Evolutionary conservation across 2,329 filamentous ascomycete species (phyloP).

Genomic region (Ceratocystis alfenasii): DNA sequence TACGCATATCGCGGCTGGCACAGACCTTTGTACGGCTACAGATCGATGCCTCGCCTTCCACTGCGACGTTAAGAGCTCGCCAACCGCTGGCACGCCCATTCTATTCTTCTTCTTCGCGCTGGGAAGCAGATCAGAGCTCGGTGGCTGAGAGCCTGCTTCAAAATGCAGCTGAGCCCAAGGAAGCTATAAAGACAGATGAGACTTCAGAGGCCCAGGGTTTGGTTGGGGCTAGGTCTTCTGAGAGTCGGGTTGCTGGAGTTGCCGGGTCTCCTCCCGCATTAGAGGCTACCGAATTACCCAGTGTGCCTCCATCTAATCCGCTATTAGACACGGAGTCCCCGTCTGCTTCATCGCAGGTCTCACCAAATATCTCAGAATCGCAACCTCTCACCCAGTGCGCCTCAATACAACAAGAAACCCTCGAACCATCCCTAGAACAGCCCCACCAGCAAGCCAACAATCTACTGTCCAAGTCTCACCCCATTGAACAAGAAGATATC

Average conservation of each 20-base stretch:
- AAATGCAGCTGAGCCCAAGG: not conserved
- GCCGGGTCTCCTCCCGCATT: not conserved
- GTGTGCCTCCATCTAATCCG: not conserved
- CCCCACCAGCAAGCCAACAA: not conserved
- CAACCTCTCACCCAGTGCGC: not conserved
- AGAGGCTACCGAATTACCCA: not conserved
- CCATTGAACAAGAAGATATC: not conserved
- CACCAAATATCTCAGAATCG: not conserved
- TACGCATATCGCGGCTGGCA: conserved; percentile 16
- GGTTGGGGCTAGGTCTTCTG: not conserved
- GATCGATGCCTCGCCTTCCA: not conserved
- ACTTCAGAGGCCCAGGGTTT: not conserved
- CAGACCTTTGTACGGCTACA: conserved; percentile 11
- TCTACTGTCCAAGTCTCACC: not conserved
- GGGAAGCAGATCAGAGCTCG: not conserved
- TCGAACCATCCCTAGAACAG: not conserved
- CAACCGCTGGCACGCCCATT: conserved; percentile 10
- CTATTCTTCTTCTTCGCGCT: not conserved
- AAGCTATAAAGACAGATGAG: not conserved
- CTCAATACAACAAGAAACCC: not conserved
- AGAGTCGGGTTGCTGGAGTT: not conserved
- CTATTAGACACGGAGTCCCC: not conserved
- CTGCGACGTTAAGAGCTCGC: not conserved
- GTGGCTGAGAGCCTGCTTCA: not conserved
- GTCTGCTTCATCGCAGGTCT: not conserved